Percentiles rank a stretch among this genome's conserved stretches.
phyloP scores from a whole-genome alignment of 257 asterid species.

The Solanum phureja region DNA sequence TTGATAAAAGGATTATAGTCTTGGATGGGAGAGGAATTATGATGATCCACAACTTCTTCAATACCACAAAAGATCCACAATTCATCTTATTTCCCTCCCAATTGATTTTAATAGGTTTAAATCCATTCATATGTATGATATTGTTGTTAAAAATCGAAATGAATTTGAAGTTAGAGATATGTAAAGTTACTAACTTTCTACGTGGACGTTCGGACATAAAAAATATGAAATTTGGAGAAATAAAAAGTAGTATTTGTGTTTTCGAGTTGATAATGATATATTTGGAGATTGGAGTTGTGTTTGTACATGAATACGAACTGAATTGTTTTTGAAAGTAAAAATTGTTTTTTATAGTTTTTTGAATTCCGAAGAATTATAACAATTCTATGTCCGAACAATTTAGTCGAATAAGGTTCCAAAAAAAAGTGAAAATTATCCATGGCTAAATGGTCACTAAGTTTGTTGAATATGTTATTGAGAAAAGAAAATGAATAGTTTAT shows the following conservation, averaged over 20 bases:
- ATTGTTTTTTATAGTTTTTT: not conserved
- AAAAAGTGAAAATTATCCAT: not conserved
- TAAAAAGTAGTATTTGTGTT: not conserved
- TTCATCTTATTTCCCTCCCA: slow-evolving; percentile 38
- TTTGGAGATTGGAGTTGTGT: not conserved
- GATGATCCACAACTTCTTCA: slow-evolving; percentile 38
- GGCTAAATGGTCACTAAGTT: not conserved
- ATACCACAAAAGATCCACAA: slow-evolving; percentile 33
- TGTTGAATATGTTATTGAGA: not conserved
- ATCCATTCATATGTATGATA: slow-evolving; percentile 32
- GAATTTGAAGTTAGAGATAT: slow-evolving; percentile 28
- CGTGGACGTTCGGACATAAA: not conserved
- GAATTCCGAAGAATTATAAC: not conserved
- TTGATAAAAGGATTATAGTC: not conserved
- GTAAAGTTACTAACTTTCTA: not conserved
- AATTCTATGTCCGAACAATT: not conserved
- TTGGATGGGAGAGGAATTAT: slow-evolving; percentile 44
- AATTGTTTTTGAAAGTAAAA: not conserved
- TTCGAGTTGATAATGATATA: not conserved
- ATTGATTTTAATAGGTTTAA: slow-evolving; percentile 30
- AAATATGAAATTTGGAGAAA: not conserved
- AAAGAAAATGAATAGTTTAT: not conserved
- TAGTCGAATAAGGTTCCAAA: not conserved
- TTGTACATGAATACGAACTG: not conserved
- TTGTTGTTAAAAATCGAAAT: slow-evolving; percentile 25